Evolutionary conservation across 2,329 filamentous ascomycete species (phyloP).

Genomic region (Alternaria ethzedia): DNA sequence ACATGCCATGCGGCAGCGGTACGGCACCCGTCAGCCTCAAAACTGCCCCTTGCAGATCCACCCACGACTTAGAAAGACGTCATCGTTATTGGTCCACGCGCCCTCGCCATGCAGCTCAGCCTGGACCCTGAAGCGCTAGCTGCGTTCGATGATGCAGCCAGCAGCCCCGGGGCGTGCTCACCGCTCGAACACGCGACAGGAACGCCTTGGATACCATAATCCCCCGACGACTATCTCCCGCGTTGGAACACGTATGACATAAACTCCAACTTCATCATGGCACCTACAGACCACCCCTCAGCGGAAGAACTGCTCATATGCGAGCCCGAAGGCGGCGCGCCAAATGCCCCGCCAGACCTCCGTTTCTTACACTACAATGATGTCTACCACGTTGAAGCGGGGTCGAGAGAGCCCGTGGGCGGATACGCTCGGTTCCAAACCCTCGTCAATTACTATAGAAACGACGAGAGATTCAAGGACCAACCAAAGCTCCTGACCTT

Average conservation of each 20-base stretch:
- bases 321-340: constrained; percentile 50
- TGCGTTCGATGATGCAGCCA: constrained; percentile 10
- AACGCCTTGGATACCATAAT: constrained; percentile 7
- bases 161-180: constrained; percentile 22
- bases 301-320: constrained; percentile 49
- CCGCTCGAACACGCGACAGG: constrained; percentile 30
- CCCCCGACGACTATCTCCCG: background rate
- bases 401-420: constrained; percentile 81
- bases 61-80: constrained; percentile 18
- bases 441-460: constrained; percentile 75
- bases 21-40: constrained; percentile 11
- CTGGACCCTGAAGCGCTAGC: constrained; percentile 39
- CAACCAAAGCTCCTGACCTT: constrained; percentile 75
- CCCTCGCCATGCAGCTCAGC: constrained; percentile 19
- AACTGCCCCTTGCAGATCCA: constrained; percentile 18
- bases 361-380: constrained; percentile 92
- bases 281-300: constrained; percentile 30
- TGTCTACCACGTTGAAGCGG: constrained; percentile 84
- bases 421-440: constrained; percentile 83
- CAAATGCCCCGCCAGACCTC: constrained; percentile 67
- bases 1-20: constrained; percentile 2
- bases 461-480: constrained; percentile 63
- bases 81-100: constrained; percentile 29
- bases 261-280: constrained; percentile 26
- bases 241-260: background rate